Conservation (phyloP, 768 basidiomycete genomes). For the Coprinopsis cinerea region DNA sequence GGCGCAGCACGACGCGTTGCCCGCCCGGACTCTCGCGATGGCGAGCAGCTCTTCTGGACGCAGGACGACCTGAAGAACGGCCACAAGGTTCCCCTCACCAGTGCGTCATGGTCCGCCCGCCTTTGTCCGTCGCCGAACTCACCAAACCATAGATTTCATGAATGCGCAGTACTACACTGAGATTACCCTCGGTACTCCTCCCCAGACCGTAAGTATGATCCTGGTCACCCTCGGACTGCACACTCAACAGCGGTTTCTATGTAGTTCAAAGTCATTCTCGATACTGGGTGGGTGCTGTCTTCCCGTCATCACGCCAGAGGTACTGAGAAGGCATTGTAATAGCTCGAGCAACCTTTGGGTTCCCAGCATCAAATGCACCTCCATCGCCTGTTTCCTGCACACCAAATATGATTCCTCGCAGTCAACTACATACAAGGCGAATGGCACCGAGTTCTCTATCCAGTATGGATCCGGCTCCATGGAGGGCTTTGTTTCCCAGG, state of each 20-base stretch:
- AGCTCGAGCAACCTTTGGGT: constrained; percentile 95
- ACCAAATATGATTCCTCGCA: constrained; percentile 77
- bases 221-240: not conserved
- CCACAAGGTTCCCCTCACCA: constrained; percentile 83
- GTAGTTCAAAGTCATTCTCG: constrained; percentile 91
- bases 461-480: constrained; percentile 95
- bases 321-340: constrained; percentile 7
- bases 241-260: constrained; percentile 4
- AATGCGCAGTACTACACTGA: constrained; percentile 97
- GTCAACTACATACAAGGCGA: constrained; percentile 84
- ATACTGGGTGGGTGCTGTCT: constrained; percentile 60
- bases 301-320: not conserved
- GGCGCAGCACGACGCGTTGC: constrained; percentile 60
- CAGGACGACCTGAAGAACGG: constrained; percentile 74
- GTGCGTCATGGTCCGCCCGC: constrained; percentile 46
- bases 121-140: not conserved
- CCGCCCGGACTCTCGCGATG: constrained; percentile 31
- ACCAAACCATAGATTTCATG: constrained; percentile 69
- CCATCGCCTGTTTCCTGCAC: constrained; percentile 93
- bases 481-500: constrained; percentile 92
- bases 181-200: constrained; percentile 76
- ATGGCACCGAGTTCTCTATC: constrained; percentile 85
- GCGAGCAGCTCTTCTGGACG: constrained; percentile 72
- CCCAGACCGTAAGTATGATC: constrained; percentile 61
- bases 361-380: constrained; percentile 72